Percentiles rank a stretch among this genome's conserved stretches.
These are phyloP conservation scores for Brassica rapa DNA, from an alignment of 345 rosid species.

Conservation along the genomic window DNA sequence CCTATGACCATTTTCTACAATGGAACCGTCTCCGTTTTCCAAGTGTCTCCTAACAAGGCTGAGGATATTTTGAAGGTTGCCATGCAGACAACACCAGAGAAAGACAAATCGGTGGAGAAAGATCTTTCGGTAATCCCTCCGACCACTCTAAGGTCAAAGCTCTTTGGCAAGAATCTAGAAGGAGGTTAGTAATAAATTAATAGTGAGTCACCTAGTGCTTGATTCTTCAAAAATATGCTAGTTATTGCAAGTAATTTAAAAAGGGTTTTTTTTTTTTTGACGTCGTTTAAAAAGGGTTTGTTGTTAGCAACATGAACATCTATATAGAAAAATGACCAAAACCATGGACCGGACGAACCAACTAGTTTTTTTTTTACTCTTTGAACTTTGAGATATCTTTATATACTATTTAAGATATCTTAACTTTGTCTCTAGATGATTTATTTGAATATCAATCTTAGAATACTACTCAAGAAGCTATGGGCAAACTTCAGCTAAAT, in stretches of 20 bases:
- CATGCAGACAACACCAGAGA: conserved; percentile 45
- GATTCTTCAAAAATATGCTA: not conserved
- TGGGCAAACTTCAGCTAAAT: no score
- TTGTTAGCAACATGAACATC: not conserved
- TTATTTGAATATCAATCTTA: no score
- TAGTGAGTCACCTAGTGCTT: not conserved
- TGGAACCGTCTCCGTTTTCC: conserved; percentile 69
- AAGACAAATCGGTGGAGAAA: conserved; percentile 35
- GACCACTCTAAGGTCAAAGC: conserved; percentile 42
- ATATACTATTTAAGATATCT: no score
- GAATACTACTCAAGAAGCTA: no score
- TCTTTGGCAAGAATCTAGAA: conserved; percentile 49
- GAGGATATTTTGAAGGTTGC: conserved; percentile 64
- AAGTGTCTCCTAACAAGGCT: conserved; percentile 66
- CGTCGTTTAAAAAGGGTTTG: not conserved
- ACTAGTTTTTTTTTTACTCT: not conserved
- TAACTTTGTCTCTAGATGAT: no score
- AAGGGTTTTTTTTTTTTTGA: not conserved
- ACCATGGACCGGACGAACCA: not conserved
- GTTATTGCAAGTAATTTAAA: not conserved
- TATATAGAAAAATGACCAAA: not conserved
- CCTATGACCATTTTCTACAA: conserved; percentile 94
- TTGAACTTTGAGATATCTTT: not conserved
- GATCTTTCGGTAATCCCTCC: conserved; percentile 30
- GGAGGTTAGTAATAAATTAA: conserved; percentile 49